A percentile compares a stretch with the other conserved stretches of the same genome.
phyloP scores from a whole-genome alignment of 2,329 filamentous ascomycete genomes.

The Shiraia sp. region DNA sequence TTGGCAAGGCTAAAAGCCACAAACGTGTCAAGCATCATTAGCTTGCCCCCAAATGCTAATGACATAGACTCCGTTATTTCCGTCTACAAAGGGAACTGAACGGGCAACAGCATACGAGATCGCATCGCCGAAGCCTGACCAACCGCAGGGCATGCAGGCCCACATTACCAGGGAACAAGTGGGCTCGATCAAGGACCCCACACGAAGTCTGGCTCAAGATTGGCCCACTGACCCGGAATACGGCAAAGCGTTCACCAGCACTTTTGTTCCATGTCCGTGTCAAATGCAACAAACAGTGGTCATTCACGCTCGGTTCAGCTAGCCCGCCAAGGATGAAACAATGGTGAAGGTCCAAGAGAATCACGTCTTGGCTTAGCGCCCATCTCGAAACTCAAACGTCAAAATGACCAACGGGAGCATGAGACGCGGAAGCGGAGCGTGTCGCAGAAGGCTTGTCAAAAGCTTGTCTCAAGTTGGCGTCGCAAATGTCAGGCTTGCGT shows the following conservation, averaged over 20 bases:
- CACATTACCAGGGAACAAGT: not conserved
- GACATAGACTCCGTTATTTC: conserved; percentile 4
- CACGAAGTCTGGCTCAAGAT: no score
- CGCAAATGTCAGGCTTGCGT: conserved; percentile 10
- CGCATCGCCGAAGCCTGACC: not conserved
- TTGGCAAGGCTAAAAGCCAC: conserved; percentile 8
- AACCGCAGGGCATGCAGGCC: not conserved
- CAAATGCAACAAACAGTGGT: conserved; percentile 17
- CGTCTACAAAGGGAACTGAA: conserved; percentile 1
- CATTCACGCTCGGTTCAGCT: conserved; percentile 17
- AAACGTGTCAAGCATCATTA: conserved; percentile 2
- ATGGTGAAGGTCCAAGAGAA: conserved; percentile 33
- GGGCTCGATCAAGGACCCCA: no score
- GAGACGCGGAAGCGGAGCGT: conserved; percentile 12
- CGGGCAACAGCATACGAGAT: not conserved
- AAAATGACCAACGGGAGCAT: conserved; percentile 26
- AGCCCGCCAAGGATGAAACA: conserved; percentile 43
- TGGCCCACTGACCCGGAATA: no score
- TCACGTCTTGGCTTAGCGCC: conserved; percentile 32
- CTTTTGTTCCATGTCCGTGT: conserved; percentile 31
- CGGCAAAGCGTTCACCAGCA: conserved; percentile 1
- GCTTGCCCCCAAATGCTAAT: conserved; percentile 3
- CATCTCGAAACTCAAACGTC: conserved; percentile 26
- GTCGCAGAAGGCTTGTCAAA: conserved; percentile 33
- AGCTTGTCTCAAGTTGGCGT: conserved; percentile 26